Base-by-base conservation (phyloP, 202 grass and related monocot genomes). In the Schoenoplectus tabernaemontani region DNA sequence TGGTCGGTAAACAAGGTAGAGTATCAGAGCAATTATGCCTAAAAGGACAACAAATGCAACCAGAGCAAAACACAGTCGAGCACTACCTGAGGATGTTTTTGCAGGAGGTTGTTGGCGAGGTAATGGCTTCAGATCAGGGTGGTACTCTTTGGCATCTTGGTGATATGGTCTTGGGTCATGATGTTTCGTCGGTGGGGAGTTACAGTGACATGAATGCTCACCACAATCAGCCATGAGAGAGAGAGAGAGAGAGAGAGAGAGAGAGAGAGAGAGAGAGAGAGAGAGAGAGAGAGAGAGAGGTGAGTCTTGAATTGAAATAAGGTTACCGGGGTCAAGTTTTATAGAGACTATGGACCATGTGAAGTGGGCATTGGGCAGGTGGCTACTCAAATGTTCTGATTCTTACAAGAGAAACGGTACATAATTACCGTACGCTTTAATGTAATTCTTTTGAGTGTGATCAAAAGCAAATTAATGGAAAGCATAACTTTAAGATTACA, bases 1-100 rank as follows among this genome's bases (percentile, higher is more conserved):
- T 17, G 92, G 89, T 60, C 85, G 89, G 89, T 91, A 91, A 66
- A 86, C 85, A 36, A 92, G 84, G 86, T 90, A 88, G 80, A 92
- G 87, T 57, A 91, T 86, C 26, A 93, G 82, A 30, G 75, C 80
- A 47, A 76, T 85, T 63, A 91, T 63, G 0, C 92, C 89, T 11
- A 71, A 81, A 41, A 85, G 17, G 57, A 87, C 74, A 44, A 91
- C 8, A 9, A 97, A 12, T 36, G 85, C 75, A 2, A 93, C 77
- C 0, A 88, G 1, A 64, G 59, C 56, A 76, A 75, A 71, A 75
- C 84, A 91, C 15, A 89, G 11, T n/a, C 70, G 70, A 53, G 13
- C 69, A 53, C 6, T 51, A 74, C 69, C 26, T 53, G 69, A 53
- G 3, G 69, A 75, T 75, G 70, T 9, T 50, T 30, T 51, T 51